Evolutionary conservation across 179 eudicot genomes (phyloP).

Genomic region (Amaranthus tricolor): DNA sequence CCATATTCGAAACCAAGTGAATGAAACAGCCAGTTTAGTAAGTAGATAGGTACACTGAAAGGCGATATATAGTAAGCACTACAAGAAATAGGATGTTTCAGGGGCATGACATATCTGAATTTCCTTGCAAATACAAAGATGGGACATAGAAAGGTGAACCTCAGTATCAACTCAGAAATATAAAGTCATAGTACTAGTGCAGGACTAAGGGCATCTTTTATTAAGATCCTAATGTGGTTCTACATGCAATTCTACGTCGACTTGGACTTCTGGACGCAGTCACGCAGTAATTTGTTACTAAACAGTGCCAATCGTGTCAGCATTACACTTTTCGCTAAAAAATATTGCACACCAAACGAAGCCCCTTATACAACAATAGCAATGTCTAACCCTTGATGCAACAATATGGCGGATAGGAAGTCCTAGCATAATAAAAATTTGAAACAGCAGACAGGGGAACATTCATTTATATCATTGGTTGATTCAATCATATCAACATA

Average conservation of each 20-base stretch:
- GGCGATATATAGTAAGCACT: no score
- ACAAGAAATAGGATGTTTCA: background rate
- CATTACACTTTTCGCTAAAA: background rate
- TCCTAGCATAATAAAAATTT: no score
- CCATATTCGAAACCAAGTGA: background rate
- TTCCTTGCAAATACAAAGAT: no score
- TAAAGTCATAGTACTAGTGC: slow-evolving; percentile 1
- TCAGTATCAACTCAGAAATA: background rate
- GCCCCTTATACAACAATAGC: background rate
- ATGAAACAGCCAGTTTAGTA: background rate
- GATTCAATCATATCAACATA: background rate
- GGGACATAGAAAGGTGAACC: background rate
- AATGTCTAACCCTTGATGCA: background rate
- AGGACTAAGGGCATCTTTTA: background rate
- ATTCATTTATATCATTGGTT: no score
- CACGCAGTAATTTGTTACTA: background rate
- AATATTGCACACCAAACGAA: background rate
- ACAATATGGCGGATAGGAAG: no score
- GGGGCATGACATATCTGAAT: background rate
- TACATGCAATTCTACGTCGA: background rate
- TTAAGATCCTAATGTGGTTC: background rate
- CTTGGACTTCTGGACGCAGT: no score
- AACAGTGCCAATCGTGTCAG: background rate
- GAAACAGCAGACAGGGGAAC: background rate
- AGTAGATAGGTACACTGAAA: background rate